Evolutionary conservation across 208 protist species (phyloP), one percentile per base, ranked within the genome.

Genomic region (Leishmania arabica): DNA sequence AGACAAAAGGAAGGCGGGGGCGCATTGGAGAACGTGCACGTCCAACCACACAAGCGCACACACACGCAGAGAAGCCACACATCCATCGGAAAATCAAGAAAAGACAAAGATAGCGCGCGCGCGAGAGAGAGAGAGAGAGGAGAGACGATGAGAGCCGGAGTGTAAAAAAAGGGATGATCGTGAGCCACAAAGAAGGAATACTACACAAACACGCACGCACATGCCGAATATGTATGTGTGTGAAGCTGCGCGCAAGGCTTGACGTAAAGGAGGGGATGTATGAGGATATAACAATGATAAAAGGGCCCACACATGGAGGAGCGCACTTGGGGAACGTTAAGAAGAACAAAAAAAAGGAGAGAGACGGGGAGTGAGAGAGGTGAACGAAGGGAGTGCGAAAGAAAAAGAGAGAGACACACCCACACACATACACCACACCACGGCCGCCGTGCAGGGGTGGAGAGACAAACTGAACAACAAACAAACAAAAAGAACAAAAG

Each of bases 141-240:
- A 31, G 47, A 8, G 27, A 54, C 45, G 9, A 73, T 73, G 69
- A 73, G 45, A 47, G 37, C 69, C 13, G 54, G 24, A 54, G 69
- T 53, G 45, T 19, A 68, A 40, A 68, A 40, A 71, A 73, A 51
- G 45, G 69, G 21, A n/a, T 73, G 40, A 27, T 73, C 69, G 11
- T 31, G 69, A 47, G 45, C 69, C 17, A 54, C 69, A 51, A 73
- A n/a, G 15, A 69, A 73, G 42, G 69, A 73, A 73, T 73, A 73
- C 21, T 53, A 27, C 42, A 73, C 42, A 73, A 17, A 73, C 45
- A 73, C 24, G 47, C 40, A 53, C 45, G 51, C 69, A 53, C 45
- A 51, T 73, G 45, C 47, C 62, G 31, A 15, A 34, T 73, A 51
- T n/a, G 73, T 34, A 64, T 60, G 73, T 15, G 73, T 66, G 73